Evolutionary conservation across 257 asterid genomes (phyloP).

Genomic region (Cinchona pubescens): DNA sequence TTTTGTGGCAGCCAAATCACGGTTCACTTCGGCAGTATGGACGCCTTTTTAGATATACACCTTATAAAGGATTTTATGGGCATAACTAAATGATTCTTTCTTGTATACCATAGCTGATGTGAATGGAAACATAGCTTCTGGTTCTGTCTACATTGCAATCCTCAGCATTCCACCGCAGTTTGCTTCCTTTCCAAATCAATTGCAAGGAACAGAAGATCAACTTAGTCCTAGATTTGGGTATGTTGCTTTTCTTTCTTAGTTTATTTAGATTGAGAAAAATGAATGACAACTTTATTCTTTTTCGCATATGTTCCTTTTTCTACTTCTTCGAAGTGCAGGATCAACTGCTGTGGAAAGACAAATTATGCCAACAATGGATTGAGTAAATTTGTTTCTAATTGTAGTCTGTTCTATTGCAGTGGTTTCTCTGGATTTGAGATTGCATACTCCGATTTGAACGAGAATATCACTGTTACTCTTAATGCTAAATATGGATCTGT

Average conservation of each 20-base stretch:
- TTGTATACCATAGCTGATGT: conserved; percentile 53
- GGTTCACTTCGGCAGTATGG: conserved; percentile 72
- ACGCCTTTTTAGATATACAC: conserved; percentile 67
- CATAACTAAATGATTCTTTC: conserved; percentile 75
- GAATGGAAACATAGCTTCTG: conserved; percentile 78
- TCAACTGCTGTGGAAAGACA: background rate
- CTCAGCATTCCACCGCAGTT: conserved; percentile 81
- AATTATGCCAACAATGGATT: background rate
- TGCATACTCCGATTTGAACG: conserved; percentile 58
- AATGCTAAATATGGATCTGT: conserved; percentile 56
- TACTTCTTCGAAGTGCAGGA: too few relatives aligned
- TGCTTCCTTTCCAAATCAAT: conserved; percentile 54
- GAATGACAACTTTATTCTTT: background rate
- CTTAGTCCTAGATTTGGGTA: conserved; percentile 80
- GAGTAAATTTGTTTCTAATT: background rate
- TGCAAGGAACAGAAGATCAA: conserved; percentile 67
- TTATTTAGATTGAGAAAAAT: conserved; percentile 1
- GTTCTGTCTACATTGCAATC: conserved; percentile 50
- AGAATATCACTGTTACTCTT: conserved; percentile 55
- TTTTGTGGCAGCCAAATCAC: conserved; percentile 62
- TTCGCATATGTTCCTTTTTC: too few relatives aligned
- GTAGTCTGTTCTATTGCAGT: conserved; percentile 39
- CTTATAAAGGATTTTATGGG: conserved; percentile 68
- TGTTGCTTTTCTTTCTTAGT: conserved; percentile 11
- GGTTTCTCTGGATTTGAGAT: conserved; percentile 78